A percentile compares a stretch with the other conserved stretches of the same genome.
phyloP scores from a whole-genome alignment of 2,329 filamentous ascomycete species.

The Colletotrichum trifolii region DNA sequence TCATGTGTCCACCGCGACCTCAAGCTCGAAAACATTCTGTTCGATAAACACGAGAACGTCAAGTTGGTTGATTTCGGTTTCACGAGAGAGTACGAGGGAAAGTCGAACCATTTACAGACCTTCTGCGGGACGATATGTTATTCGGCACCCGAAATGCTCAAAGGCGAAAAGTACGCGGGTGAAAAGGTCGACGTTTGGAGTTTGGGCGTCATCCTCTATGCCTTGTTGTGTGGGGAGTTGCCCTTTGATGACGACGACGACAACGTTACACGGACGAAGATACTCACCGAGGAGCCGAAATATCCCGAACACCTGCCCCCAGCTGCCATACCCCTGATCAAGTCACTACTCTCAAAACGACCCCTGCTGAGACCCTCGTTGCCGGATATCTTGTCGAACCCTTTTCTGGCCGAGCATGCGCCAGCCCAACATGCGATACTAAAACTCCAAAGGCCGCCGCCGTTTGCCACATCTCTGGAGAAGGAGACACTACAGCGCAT shows the following conservation, averaged over 20 bases:
- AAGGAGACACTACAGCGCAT: conserved; percentile 93
- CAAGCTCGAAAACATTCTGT: conserved; percentile 94
- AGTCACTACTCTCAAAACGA: conserved; percentile 87
- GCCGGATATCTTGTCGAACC: conserved; percentile 86
- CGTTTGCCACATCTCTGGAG: conserved; percentile 87
- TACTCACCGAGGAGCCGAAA: conserved; percentile 85
- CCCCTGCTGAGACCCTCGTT: conserved; percentile 84
- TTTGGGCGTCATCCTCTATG: conserved; percentile 85
- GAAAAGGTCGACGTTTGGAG: conserved; percentile 99
- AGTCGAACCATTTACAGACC: conserved; percentile 93
- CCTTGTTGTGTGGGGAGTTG: conserved; percentile 83
- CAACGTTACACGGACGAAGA: conserved; percentile 83
- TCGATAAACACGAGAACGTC: conserved; percentile 97
- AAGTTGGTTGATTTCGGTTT: conserved; percentile 99
- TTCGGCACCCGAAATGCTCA: conserved; percentile 97
- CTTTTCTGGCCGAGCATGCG: conserved; percentile 89
- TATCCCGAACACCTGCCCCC: conserved; percentile 84
- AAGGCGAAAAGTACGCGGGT: conserved; percentile 96
- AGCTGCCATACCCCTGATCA: conserved; percentile 82
- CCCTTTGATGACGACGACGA: conserved; percentile 98
- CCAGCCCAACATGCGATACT: conserved; percentile 90
- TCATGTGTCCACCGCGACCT: conserved; percentile 96
- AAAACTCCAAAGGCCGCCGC: conserved; percentile 80
- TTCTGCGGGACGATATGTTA: conserved; percentile 99
- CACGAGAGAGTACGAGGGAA: conserved; percentile 95